Conservation (phyloP, 1,284 basidiomycete genomes). For the Ceratobasidium sp. region DNA sequence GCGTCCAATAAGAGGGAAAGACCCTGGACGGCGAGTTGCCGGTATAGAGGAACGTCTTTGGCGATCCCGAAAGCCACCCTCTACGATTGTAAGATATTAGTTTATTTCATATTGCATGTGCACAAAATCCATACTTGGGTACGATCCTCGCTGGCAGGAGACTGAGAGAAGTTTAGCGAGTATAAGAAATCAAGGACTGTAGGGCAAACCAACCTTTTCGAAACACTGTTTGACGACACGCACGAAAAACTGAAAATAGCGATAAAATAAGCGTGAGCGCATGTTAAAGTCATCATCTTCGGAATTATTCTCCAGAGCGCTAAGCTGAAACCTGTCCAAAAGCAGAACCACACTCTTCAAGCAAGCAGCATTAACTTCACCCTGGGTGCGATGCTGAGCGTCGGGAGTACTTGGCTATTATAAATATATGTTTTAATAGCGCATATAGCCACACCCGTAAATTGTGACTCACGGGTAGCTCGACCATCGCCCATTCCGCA, state of each 20-base stretch:
- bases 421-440: neutral
- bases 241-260: slow-evolving; percentile 77
- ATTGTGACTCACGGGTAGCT: slow-evolving; percentile 51
- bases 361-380: slow-evolving; percentile 79
- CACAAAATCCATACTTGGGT: slow-evolving; percentile 34
- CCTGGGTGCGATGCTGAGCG: slow-evolving; percentile 56
- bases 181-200: too few species aligned
- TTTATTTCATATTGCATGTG: neutral
- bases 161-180: neutral
- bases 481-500: slow-evolving; percentile 73
- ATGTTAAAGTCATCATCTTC: slow-evolving; percentile 78
- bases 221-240: slow-evolving; percentile 34
- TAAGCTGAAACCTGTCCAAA: slow-evolving; percentile 81
- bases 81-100: slow-evolving; percentile 2
- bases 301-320: slow-evolving; percentile 67
- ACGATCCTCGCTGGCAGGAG: slow-evolving; percentile 22
- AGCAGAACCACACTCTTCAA: slow-evolving; percentile 79
- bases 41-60: slow-evolving; percentile 63
- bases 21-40: slow-evolving; percentile 80
- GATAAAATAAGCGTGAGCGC: slow-evolving; percentile 81
- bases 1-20: slow-evolving; percentile 85
- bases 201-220: slow-evolving; percentile 34
- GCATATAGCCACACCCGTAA: neutral
- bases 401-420: slow-evolving; percentile 29
- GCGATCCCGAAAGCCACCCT: slow-evolving; percentile 32